Base-by-base conservation (phyloP, 179 eudicot genomes). In the Spergularia azorica region DNA sequence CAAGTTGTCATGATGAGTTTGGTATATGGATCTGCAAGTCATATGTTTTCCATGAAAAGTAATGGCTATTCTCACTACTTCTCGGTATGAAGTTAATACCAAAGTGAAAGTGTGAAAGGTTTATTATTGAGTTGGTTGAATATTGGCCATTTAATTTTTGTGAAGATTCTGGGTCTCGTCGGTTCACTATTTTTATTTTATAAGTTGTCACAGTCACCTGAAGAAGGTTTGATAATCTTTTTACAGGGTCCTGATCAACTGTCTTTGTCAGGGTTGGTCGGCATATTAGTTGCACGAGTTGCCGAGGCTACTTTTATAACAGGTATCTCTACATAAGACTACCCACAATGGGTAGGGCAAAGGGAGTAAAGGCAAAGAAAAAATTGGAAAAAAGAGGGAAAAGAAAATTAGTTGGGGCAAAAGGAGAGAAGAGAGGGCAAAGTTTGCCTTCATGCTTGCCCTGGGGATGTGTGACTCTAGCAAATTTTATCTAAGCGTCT, bases 221-320 rank as follows among this genome's bases (percentile, higher is more conserved):
- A 81, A 81, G 46, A 56, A 51, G 48, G 68, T 54, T 57, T 39
- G 50, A 52, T 41, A 55, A 50, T 51, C 3, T 74, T 72, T 77
- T 85, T 81, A 85, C 86, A 74, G 74, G 85, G 67, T 62, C 78
- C 72, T 82, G 71, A 83, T 76, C 79, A 43, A 57, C 72, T 85
- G 66, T 82, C 67, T 75, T 82, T 90, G 62, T 72, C 93, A 95
- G 99, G 99, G 79, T 85, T 95, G 88, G 97, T 90, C 67, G 97
- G 99, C 73, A 93, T 95, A 70, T 75, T 95, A 79, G 88, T 91
- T 67, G 97, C 95, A 69, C 89, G 88, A 52, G 90, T 70, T 81
- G 97, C 92, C 61, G 85, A 88, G 79, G 83, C 84, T 59, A 88
- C 93, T 66, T 95, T 82, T 83, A 79, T 95, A 79, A 93, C 99